A percentile compares a stretch with the other conserved stretches of the same genome.
phyloP scores from a whole-genome alignment of 495 filamentous ascomycete genomes.

The Gamarada debralockiae region DNA sequence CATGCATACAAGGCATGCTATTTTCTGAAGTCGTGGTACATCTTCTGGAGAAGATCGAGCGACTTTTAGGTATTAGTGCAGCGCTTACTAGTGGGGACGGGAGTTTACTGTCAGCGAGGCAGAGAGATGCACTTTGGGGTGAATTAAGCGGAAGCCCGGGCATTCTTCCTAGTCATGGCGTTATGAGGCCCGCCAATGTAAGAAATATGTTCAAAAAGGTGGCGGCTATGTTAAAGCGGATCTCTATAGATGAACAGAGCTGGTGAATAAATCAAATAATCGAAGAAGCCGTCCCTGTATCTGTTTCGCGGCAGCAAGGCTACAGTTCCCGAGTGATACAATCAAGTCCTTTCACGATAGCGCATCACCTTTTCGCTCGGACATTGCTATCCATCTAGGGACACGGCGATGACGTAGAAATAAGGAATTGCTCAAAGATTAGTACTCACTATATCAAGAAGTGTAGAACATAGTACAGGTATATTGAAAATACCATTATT shows the following conservation, averaged over 20 bases:
- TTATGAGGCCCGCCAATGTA: no score
- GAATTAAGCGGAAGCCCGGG: not conserved
- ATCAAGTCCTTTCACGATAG: not conserved
- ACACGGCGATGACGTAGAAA: not conserved
- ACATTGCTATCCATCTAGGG: no score
- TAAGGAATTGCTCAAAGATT: not conserved
- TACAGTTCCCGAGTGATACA: no score
- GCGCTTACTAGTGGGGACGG: not conserved
- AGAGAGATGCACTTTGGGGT: not conserved
- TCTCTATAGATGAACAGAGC: not conserved
- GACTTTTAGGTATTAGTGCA: not conserved
- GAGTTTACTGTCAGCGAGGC: no score
- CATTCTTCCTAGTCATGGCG: not conserved
- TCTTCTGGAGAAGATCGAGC: not conserved
- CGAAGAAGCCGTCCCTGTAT: no score
- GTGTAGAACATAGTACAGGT: not conserved
- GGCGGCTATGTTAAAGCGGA: not conserved
- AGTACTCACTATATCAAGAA: no score
- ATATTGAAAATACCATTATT: not conserved
- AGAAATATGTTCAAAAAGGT: not conserved
- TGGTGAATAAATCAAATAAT: not conserved
- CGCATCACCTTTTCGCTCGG: not conserved
- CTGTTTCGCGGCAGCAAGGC: no score
- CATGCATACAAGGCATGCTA: not conserved
- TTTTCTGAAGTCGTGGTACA: not conserved